Evolutionary conservation across 495 filamentous ascomycete species (phyloP).

Genomic region (Talaromyces ruber): DNA sequence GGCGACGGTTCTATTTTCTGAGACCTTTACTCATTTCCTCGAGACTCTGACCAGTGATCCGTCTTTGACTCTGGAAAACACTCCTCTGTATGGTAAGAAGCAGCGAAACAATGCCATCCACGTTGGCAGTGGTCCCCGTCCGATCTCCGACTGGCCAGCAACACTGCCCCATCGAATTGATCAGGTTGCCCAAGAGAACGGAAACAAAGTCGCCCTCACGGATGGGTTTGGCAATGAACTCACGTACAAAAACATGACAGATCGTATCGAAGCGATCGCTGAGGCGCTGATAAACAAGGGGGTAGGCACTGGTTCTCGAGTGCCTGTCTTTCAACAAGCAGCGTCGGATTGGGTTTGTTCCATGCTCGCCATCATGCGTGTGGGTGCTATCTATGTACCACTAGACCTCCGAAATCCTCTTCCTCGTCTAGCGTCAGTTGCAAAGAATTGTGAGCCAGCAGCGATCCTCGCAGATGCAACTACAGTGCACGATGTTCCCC

Average conservation of each 20-base stretch:
- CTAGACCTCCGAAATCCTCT: slow-evolving; percentile 34
- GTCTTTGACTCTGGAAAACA: not conserved
- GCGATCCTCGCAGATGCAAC: slow-evolving; percentile 9
- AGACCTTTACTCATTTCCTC: slow-evolving; percentile 21
- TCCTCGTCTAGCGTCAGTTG: slow-evolving; percentile 21
- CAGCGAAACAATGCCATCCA: not conserved
- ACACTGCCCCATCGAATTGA: slow-evolving; percentile 29
- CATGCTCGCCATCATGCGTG: slow-evolving; percentile 40
- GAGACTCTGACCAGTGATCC: slow-evolving; percentile 12
- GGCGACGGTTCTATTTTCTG: slow-evolving; percentile 17
- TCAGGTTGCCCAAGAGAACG: slow-evolving; percentile 10
- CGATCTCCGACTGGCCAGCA: slow-evolving; percentile 17
- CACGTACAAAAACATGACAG: slow-evolving; percentile 11
- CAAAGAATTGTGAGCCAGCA: slow-evolving; percentile 11
- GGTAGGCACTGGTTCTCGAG: slow-evolving; percentile 15
- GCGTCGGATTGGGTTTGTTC: slow-evolving; percentile 37
- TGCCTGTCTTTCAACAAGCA: slow-evolving; percentile 18
- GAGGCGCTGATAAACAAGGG: slow-evolving; percentile 10
- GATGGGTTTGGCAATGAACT: slow-evolving; percentile 6
- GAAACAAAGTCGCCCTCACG: slow-evolving; percentile 6
- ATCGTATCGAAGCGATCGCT: slow-evolving; percentile 10
- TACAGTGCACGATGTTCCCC: slow-evolving; percentile 3
- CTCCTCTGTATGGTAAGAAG: slow-evolving; percentile 4
- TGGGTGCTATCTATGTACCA: slow-evolving; percentile 44
- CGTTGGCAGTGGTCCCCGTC: slow-evolving; percentile 13